Evolutionary conservation across 805 yeast genomes (phyloP), one percentile per base, ranked within the genome.

Genomic region (Sungouiella thailandica): DNA sequence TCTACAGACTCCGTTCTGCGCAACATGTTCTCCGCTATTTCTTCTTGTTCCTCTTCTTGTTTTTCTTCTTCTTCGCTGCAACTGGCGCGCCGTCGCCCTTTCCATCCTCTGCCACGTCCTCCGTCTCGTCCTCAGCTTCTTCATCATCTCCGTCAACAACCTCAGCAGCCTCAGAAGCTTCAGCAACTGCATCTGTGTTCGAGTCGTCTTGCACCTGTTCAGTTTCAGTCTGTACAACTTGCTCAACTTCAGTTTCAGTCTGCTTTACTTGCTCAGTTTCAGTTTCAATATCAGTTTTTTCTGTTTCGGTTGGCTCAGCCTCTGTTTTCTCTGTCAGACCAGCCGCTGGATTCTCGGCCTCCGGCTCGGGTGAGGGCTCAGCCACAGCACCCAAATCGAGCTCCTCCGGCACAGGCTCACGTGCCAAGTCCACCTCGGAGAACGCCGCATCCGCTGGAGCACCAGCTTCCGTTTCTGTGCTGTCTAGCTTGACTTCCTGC

Each of bases 61-160:
- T 41, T 29, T 44, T 39, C 32, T 49, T 47, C 32, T 51, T 53
- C 7, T 22, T 17, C 15, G 8, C 25, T 5, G 23, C 13, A 17
- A 9, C 14, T 13, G 15, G 8, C 3, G 14, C 19, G 16, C 10
- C 8, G 8, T 17, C 30, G 14, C 20, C 13, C 17, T 44, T 30
- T n/a, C 40, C 47, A 14, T 35, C 40, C 14, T 36, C 49, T 23
- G 39, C 49, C 10, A 35, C 46, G 12, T 23, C 29, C 25, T 39
- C 42, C 14, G 32, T 50, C 25, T 43, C 45, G 17, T 40, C 39
- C 7, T 27, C 41, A 17, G 25, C 26, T n/a, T 35, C 44, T 17
- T 35, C 47, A 24, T 28, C 35, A 32, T 29, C 41, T 23, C 37
- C 29, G 17, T 31, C 39, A 5, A 29, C 36, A 22, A 36, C 49